These are phyloP conservation scores for Macrophomina phaseolina DNA, from an alignment of 2,329 filamentous ascomycete species.

Conservation along the genomic window DNA sequence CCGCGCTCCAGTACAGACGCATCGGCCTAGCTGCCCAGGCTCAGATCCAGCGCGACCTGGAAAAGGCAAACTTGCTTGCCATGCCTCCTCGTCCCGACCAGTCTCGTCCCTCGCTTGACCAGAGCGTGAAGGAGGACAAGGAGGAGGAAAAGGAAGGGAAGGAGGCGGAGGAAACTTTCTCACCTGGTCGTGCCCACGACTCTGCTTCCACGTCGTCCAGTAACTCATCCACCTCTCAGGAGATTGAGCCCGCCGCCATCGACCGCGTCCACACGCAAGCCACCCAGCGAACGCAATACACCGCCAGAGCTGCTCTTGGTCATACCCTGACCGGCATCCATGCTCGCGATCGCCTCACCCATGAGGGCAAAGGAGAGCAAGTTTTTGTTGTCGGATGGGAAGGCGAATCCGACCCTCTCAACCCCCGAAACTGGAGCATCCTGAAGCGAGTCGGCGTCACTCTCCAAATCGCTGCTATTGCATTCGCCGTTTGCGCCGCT, in stretches of 20 bases:
- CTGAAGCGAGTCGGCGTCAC: slow-evolving; percentile 40
- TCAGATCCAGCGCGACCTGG: slow-evolving; percentile 31
- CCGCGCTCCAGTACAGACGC: slow-evolving; percentile 35
- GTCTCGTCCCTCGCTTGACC: neutral
- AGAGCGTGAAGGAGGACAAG: neutral
- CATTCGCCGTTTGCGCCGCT: slow-evolving; percentile 55
- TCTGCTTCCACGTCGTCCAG: slow-evolving; percentile 22
- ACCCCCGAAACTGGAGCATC: slow-evolving; percentile 46
- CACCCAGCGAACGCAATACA: slow-evolving; percentile 39
- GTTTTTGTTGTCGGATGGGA: slow-evolving; percentile 49
- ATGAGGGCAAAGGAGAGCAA: slow-evolving; percentile 44
- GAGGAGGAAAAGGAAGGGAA: slow-evolving; percentile 22
- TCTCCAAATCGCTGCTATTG: slow-evolving; percentile 48
- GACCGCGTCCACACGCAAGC: slow-evolving; percentile 30
- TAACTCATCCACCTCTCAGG: slow-evolving; percentile 26
- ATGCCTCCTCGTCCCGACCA: neutral
- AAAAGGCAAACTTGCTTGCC: slow-evolving; percentile 27
- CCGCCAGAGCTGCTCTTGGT: slow-evolving; percentile 41
- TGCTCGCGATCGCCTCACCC: slow-evolving; percentile 42
- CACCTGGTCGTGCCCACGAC: slow-evolving; percentile 24
- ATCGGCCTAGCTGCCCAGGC: slow-evolving; percentile 30
- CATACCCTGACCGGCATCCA: slow-evolving; percentile 44
- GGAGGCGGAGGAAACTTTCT: slow-evolving; percentile 26
- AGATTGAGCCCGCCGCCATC: slow-evolving; percentile 31
- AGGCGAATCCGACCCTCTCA: slow-evolving; percentile 41